Evolutionary conservation across 352 stramenopile genomes (phyloP).

Genomic region (Phytophthora pisi): DNA sequence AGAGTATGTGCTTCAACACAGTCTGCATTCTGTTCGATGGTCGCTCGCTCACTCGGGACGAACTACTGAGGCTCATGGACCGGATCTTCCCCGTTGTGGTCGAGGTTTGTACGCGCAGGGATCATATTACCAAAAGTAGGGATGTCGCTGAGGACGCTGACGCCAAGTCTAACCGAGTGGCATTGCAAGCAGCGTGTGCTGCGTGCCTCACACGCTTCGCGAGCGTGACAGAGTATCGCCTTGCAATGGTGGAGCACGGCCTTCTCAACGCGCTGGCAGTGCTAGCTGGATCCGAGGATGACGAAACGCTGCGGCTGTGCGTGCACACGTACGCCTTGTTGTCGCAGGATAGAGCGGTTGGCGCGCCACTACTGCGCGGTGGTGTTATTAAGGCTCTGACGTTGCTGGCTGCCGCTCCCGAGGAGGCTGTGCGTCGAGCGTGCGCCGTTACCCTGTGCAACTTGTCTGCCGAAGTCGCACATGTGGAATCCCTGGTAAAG

Average conservation of each 20-base stretch:
- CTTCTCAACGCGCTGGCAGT: constrained; percentile 56
- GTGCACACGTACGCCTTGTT: constrained; percentile 73
- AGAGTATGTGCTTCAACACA: constrained; percentile 64
- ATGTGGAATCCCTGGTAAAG: constrained; percentile 90
- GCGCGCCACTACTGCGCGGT: constrained; percentile 51
- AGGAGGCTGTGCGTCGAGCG: constrained; percentile 69
- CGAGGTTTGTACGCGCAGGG: constrained; percentile 39
- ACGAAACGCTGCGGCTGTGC: constrained; percentile 62
- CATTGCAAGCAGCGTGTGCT: constrained; percentile 52
- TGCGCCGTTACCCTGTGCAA: constrained; percentile 94
- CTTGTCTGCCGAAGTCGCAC: constrained; percentile 87
- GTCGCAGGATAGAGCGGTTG: constrained; percentile 53
- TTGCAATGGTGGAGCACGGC: constrained; percentile 54
- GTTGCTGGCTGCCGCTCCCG: constrained; percentile 64
- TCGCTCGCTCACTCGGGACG: constrained; percentile 40
- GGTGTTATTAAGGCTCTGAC: constrained; percentile 79
- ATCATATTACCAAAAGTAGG: background rate
- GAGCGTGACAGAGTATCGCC: constrained; percentile 57
- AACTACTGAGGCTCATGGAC: constrained; percentile 49
- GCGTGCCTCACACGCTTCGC: constrained; percentile 76
- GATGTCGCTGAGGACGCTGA: constrained; percentile 4
- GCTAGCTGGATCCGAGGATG: constrained; percentile 56
- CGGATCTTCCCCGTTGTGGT: constrained; percentile 54
- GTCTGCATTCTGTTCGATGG: constrained; percentile 73
- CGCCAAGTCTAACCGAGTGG: constrained; percentile 3